phyloP scores from a whole-genome alignment of 192 early-diverging fungal genomes.

The Backusella australiensis region DNA sequence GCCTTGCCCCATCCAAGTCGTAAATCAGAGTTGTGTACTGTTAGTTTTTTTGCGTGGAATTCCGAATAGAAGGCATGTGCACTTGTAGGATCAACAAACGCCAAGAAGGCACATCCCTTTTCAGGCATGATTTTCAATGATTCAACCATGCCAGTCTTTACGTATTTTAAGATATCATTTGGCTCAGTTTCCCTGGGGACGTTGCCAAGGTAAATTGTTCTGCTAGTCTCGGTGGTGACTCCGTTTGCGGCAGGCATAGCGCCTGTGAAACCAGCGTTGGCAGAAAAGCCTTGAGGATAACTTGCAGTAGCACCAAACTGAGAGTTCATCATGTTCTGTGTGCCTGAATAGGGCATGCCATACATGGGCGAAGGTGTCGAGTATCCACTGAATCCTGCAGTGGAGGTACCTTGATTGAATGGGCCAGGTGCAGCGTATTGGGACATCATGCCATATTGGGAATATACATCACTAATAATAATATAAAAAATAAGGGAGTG shows the following conservation, averaged over 20 bases:
- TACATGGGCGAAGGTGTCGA: neutral
- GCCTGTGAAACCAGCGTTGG: neutral
- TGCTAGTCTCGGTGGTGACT: slow-evolving; percentile 34
- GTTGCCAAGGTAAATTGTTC: slow-evolving; percentile 86
- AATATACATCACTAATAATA: slow-evolving; percentile 15
- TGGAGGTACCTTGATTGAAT: neutral
- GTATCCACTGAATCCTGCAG: neutral
- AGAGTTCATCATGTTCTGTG: slow-evolving; percentile 9
- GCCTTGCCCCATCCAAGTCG: slow-evolving; percentile 80
- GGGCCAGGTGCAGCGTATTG: slow-evolving; percentile 7
- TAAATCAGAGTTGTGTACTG: slow-evolving; percentile 56
- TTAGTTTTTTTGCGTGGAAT: slow-evolving; percentile 40
- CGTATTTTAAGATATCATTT: slow-evolving; percentile 66
- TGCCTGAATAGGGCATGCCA: neutral
- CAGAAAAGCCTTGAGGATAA: neutral
- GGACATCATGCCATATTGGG: slow-evolving; percentile 22
- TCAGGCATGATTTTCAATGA: slow-evolving; percentile 64
- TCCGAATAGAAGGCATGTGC: slow-evolving; percentile 63
- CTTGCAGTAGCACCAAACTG: neutral
- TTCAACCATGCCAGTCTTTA: slow-evolving; percentile 70
- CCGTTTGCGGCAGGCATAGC: neutral
- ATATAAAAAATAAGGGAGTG: neutral
- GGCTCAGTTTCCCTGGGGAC: slow-evolving; percentile 53
- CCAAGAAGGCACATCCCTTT: slow-evolving; percentile 78
- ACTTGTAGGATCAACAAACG: slow-evolving; percentile 66